A percentile compares a stretch with the other conserved stretches of the same genome.
These are phyloP conservation scores for Elsinoe necatrix DNA, from an alignment of 2,329 filamentous ascomycete species.

Conservation along the genomic window DNA sequence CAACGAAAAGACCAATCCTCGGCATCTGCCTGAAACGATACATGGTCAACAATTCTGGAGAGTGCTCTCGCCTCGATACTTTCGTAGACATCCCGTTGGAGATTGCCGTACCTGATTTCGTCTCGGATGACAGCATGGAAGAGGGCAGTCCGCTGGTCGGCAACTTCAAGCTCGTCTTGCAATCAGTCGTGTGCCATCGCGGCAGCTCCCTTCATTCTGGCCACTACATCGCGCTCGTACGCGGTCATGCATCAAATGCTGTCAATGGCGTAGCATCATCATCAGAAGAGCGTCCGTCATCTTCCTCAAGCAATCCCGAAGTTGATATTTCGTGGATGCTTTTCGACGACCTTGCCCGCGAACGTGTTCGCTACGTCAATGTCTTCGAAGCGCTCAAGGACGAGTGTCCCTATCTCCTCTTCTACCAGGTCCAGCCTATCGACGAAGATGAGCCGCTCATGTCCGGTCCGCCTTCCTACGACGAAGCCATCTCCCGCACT, in stretches of 20 bases:
- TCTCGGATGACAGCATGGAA: constrained; percentile 65
- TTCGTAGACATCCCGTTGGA: constrained; percentile 88
- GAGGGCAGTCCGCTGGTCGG: constrained; percentile 61
- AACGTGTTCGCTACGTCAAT: constrained; percentile 67
- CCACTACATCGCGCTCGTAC: constrained; percentile 81
- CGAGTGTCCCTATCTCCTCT: constrained; percentile 91
- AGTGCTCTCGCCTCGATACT: constrained; percentile 64
- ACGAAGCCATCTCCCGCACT: constrained; percentile 22
- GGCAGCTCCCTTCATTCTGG: constrained; percentile 79
- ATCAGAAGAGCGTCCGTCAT: constrained; percentile 29
- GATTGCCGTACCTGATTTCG: constrained; percentile 76
- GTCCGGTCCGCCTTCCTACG: constrained; percentile 24
- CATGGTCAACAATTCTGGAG: constrained; percentile 60
- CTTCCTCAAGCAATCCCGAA: constrained; percentile 32
- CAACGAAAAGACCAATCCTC: constrained; percentile 70
- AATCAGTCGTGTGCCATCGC: constrained; percentile 87
- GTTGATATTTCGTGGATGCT: constrained; percentile 71
- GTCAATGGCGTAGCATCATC: constrained; percentile 32
- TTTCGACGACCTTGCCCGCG: constrained; percentile 76
- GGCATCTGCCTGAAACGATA: constrained; percentile 93
- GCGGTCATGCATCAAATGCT: constrained; percentile 51
- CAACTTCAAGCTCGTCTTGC: constrained; percentile 89
- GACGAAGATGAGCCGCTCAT: constrained; percentile 49
- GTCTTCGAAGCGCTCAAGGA: constrained; percentile 67
- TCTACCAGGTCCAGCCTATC: constrained; percentile 89